Conservation (phyloP, 805 yeast genomes). For the Saturnispora saitoi region DNA sequence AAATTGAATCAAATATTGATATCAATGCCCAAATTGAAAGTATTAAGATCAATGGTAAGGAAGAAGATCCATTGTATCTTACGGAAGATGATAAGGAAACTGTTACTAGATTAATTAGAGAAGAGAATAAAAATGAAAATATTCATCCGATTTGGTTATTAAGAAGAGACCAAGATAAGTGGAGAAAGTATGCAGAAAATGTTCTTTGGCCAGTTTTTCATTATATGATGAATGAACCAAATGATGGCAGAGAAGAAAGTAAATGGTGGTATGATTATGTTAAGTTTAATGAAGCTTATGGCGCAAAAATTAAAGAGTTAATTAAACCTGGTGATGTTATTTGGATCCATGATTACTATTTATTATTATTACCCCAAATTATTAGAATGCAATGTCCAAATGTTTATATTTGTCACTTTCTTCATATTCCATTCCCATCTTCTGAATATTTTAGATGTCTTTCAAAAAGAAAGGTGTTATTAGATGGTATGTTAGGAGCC, state of each 20-base stretch:
- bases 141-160: constrained; percentile 87
- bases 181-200: constrained; percentile 88
- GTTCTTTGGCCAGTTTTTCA: constrained; percentile 93
- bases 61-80: constrained; percentile 55
- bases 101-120: constrained; percentile 40
- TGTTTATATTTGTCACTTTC: constrained; percentile 65
- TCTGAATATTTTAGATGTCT: constrained; percentile 88
- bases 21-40: background rate
- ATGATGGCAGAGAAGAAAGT: constrained; percentile 60
- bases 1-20: constrained; percentile 35
- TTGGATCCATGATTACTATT: constrained; percentile 88
- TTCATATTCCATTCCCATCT: constrained; percentile 93
- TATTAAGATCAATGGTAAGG: constrained; percentile 9
- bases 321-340: constrained; percentile 85
- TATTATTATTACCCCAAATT: constrained; percentile 73
- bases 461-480: constrained; percentile 69
- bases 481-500: constrained; percentile 90
- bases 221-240: constrained; percentile 72
- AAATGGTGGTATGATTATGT: constrained; percentile 84
- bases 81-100: constrained; percentile 45
- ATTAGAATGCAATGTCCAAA: constrained; percentile 69
- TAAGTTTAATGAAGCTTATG: constrained; percentile 82
- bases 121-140: constrained; percentile 38
- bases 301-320: constrained; percentile 60
- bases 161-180: constrained; percentile 66